Percentiles rank a stretch among this genome's conserved stretches.
These are phyloP conservation scores for Stachybotrys elegans DNA, from an alignment of 2,329 filamentous ascomycete genomes.

Conservation along the genomic window DNA sequence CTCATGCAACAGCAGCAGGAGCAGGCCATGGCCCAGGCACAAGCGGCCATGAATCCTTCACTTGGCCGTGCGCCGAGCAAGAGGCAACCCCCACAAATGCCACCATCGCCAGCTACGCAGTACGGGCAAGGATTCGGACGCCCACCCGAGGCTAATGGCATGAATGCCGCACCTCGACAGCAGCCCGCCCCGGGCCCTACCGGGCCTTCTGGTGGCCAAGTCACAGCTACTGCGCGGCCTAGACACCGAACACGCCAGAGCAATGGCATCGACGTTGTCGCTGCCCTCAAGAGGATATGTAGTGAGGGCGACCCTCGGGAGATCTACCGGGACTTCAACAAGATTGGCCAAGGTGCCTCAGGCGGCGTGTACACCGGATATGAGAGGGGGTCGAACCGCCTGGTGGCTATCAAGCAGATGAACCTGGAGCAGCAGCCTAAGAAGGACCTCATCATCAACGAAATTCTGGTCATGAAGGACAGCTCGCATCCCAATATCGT, in stretches of 20 bases:
- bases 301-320: slow-evolving; percentile 83
- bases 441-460: slow-evolving; percentile 98
- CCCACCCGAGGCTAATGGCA: slow-evolving; percentile 23
- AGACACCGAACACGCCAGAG: slow-evolving; percentile 76
- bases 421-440: slow-evolving; percentile 97
- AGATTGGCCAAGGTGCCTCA: slow-evolving; percentile 96
- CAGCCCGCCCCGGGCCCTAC: slow-evolving; percentile 24
- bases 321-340: slow-evolving; percentile 81
- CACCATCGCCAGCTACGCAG: slow-evolving; percentile 14
- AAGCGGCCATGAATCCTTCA: slow-evolving; percentile 69
- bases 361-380: slow-evolving; percentile 93
- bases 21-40: slow-evolving; percentile 73
- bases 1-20: slow-evolving; percentile 79
- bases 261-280: slow-evolving; percentile 75
- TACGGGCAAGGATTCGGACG: slow-evolving; percentile 22
- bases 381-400: slow-evolving; percentile 74
- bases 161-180: slow-evolving; percentile 27
- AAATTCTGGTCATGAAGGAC: slow-evolving; percentile 98
- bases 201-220: slow-evolving; percentile 16
- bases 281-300: slow-evolving; percentile 82
- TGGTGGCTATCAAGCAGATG: slow-evolving; percentile 99
- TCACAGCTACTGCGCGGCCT: slow-evolving; percentile 55
- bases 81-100: slow-evolving; percentile 41
- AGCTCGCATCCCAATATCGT: slow-evolving; percentile 98
- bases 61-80: slow-evolving; percentile 72